Evolutionary conservation across 768 basidiomycete genomes (phyloP), one percentile per base, ranked within the genome.

Genomic region (Trichaptum fuscoviolaceum): DNA sequence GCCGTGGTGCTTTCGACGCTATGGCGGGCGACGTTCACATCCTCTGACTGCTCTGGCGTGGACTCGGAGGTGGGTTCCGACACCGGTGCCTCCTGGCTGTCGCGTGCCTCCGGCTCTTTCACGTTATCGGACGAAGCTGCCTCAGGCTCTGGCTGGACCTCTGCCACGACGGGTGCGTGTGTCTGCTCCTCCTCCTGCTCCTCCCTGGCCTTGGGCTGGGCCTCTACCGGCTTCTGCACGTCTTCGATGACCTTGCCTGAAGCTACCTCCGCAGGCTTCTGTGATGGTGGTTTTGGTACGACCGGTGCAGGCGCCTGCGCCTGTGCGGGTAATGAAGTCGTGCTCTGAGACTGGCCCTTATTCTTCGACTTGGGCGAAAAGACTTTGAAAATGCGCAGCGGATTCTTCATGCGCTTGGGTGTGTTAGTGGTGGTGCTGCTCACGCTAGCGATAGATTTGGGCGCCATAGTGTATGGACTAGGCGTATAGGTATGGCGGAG

Each of bases 401-500:
- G 42, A 20, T 52, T 52, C 42, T 52, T 52, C 42, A 52, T 52
- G 5, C 42, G 42, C 42, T 52, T 52, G 3, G 42, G 42, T 52
- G 42, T 52, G 42, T 20, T 52, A 12, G 42, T 52, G 42, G 42
- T 52, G 10, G 42, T 15, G 20, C 15, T 52, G 20, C 8, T 30
- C 8, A 20, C 20, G 42, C 42, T 52, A 20, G 42, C 42, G 42
- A 52, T 52, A 15, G 42, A 52, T 52, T 52, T 52, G 42, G 42
- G 42, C 42, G 42, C 42, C 42, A 52, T 52, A 52, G 42, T 52
- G 42, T 52, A 52, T 52, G 2, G 42, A 52, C 42, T 52, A 52
- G 42, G 42, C 10, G 42, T 52, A 20, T 52, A 52, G 42, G 42
- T 52, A 5, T 92, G 93, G 74, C 81, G 88, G 69, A 85, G 81